phyloP scores from a whole-genome alignment of 768 basidiomycete species.

The Russula sp. region DNA sequence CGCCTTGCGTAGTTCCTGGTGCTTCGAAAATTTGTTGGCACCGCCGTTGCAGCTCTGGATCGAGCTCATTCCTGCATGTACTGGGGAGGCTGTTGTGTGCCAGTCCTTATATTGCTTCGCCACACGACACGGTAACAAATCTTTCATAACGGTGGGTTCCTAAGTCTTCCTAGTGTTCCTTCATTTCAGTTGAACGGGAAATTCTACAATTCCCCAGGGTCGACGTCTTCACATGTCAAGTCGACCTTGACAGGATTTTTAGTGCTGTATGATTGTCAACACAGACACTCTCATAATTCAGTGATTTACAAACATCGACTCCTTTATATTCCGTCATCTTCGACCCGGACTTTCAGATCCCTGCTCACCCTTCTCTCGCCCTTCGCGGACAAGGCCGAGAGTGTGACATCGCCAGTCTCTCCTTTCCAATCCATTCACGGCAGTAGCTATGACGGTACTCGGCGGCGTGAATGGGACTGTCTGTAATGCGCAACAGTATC shows the following conservation, averaged over 20 bases:
- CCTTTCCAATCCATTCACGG: background rate
- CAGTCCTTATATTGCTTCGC: too few relatives aligned
- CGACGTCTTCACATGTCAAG: too few relatives aligned
- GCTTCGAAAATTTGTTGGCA: too few relatives aligned
- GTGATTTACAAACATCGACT: background rate
- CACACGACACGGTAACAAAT: conserved; percentile 35
- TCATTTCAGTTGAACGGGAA: too few relatives aligned
- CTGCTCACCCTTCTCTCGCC: background rate
- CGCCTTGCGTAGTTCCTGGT: too few relatives aligned
- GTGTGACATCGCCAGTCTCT: background rate
- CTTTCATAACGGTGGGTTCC: too few relatives aligned
- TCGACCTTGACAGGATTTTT: too few relatives aligned
- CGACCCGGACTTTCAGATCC: background rate
- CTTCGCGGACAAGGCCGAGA: background rate
- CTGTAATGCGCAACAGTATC: conserved; percentile 10
- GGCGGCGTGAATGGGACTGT: conserved; percentile 17
- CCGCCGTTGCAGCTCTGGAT: too few relatives aligned
- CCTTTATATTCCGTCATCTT: background rate
- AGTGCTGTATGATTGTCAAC: background rate
- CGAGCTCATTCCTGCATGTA: too few relatives aligned
- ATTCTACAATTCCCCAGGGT: too few relatives aligned
- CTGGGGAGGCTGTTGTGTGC: too few relatives aligned
- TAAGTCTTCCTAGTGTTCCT: too few relatives aligned
- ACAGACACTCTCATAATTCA: background rate
- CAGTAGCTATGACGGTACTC: background rate